Evolutionary conservation across 768 basidiomycete genomes (phyloP), one percentile per base, ranked within the genome.

Genomic region (Xerocomellus intermedius): DNA sequence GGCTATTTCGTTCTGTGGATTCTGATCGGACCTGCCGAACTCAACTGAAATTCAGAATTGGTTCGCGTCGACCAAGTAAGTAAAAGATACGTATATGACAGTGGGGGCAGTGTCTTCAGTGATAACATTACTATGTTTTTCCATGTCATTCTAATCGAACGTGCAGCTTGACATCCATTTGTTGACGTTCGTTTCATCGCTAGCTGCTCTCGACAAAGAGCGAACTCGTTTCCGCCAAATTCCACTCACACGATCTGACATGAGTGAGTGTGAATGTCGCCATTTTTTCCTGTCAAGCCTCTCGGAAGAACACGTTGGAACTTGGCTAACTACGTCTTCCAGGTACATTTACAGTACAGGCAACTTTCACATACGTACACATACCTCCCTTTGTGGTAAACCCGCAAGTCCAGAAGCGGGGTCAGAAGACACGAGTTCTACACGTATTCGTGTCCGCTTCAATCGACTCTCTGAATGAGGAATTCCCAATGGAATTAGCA

Each of bases 21-120:
- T 12, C 38, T 53, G 58, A 59, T 57, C 26, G 42, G 42, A 44
- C 50, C 50, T 52, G 41, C 28, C 19, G 35, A 56, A 50, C 42
- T 59, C 35, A 43, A 24, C 48, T 52, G n/a, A n/a, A n/a, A n/a
- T 37, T 22, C 30, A 42, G 22, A 8, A 44, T 50, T 44, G 37
- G 19, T 49, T 48, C 36, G 33, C 26, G 32, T 47, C 48, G 49
- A 56, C 57, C 24, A 35, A 17, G 26, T 1, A 26, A 26, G 26
- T 26, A 38, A 41, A 50, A 21, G 9, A 21, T 51, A 38, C 48
- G 54, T 39, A 41, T 21, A n/a, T n/a, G n/a, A n/a, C 30, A 7
- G 24, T 36, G 46, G 33, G 37, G 33, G 39, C 53, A 36, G 54
- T 55, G 48, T 30, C 30, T 30, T 10, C 30, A 10, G 9, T 30